Percentiles rank a stretch among this genome's conserved stretches.
Evolutionary conservation across 768 basidiomycete genomes (phyloP).

Genomic region (Mycena olivaceomarginata): DNA sequence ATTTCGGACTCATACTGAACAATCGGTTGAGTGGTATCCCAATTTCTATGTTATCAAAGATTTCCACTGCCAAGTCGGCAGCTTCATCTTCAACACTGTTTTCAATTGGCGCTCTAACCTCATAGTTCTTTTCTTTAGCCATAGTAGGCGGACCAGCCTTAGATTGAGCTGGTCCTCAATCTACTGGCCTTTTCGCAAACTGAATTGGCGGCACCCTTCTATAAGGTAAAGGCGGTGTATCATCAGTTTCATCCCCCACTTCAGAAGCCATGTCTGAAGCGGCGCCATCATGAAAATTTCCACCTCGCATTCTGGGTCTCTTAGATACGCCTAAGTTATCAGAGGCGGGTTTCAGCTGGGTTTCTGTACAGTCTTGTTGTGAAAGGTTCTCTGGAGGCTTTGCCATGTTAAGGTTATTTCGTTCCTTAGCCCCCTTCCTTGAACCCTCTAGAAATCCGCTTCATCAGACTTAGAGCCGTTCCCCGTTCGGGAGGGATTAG

Average conservation of each 20-base stretch:
- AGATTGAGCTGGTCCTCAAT: not conserved
- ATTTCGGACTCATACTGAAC: too few species aligned
- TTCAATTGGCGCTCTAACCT: not conserved
- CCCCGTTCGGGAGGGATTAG: conserved; percentile 22
- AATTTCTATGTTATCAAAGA: not conserved
- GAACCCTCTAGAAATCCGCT: conserved; percentile 6
- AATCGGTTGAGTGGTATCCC: not conserved
- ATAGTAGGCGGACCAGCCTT: too few species aligned
- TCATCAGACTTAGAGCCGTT: not conserved
- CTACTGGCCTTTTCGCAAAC: not conserved
- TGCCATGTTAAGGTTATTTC: not conserved
- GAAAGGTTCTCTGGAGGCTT: not conserved
- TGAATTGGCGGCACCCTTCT: not conserved
- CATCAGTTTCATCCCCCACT: not conserved
- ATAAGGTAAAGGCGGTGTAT: not conserved
- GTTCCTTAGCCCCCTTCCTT: not conserved
- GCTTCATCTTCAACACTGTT: not conserved
- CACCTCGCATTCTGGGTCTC: too few species aligned
- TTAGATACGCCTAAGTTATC: too few species aligned
- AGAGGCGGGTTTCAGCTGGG: too few species aligned
- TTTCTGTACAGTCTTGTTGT: not conserved
- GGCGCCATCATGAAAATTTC: not conserved
- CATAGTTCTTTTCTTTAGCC: not conserved
- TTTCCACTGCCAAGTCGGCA: not conserved
- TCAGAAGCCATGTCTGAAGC: not conserved